These are phyloP conservation scores for Mucor ambiguus DNA, from an alignment of 371 early-diverging fungal species.

Conservation along the genomic window DNA sequence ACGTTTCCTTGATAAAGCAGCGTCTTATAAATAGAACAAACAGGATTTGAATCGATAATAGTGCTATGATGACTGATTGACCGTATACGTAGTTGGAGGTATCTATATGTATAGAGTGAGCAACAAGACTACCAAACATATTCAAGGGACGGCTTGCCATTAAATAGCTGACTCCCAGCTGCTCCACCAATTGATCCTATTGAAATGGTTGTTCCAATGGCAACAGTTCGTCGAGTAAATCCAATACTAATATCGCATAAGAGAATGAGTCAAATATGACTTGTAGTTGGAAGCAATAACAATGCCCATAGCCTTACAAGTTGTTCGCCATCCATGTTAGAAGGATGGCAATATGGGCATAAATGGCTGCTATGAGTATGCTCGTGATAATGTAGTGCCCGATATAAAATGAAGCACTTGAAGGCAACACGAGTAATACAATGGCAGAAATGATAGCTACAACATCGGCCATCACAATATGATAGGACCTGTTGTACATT, in stretches of 20 bases:
- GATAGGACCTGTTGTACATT: slow-evolving; percentile 36
- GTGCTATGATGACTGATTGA: slow-evolving; percentile 20
- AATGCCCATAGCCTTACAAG: slow-evolving; percentile 23
- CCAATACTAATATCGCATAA: slow-evolving; percentile 27
- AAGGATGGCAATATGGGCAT: slow-evolving; percentile 41
- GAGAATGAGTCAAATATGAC: not conserved
- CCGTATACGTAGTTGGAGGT: slow-evolving; percentile 10
- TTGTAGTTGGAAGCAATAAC: not conserved
- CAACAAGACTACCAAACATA: not conserved
- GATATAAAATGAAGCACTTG: not conserved
- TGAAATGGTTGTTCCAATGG: slow-evolving; percentile 41
- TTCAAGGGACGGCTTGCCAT: slow-evolving; percentile 11
- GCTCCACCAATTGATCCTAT: slow-evolving; percentile 46
- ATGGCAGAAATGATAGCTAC: slow-evolving; percentile 18
- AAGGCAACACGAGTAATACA: not conserved
- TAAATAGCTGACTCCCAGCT: slow-evolving; percentile 44
- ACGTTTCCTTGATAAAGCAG: slow-evolving; percentile 32
- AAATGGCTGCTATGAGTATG: slow-evolving; percentile 32
- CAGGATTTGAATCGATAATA: slow-evolving; percentile 31
- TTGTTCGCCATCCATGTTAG: slow-evolving; percentile 49
- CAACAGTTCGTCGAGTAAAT: slow-evolving; percentile 44
- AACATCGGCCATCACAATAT: slow-evolving; percentile 34
- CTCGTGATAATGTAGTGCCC: slow-evolving; percentile 25
- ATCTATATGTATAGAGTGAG: not conserved
- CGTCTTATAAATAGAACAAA: slow-evolving; percentile 28